Conservation (phyloP, 179 eudicot genomes). For the Dionaea muscipula region DNA sequence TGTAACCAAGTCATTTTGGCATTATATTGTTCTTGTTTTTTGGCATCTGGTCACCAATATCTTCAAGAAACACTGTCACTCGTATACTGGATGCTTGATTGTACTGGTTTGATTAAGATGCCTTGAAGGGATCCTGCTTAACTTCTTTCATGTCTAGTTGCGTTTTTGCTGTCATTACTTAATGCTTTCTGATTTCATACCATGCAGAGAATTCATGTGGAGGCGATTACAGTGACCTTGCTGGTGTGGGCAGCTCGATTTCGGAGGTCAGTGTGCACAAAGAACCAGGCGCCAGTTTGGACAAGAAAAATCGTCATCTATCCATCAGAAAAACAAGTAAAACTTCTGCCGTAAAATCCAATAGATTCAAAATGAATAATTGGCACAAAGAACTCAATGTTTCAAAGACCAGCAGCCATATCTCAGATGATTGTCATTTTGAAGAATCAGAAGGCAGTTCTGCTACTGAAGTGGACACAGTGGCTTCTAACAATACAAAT, state of each 20-base stretch:
- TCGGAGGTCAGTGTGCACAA: conserved; percentile 29
- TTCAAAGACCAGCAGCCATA: conserved; percentile 31
- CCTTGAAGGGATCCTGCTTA: not conserved
- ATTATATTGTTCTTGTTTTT: too few relatives aligned
- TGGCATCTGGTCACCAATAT: too few relatives aligned
- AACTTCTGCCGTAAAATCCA: conserved; percentile 22
- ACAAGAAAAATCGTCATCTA: conserved; percentile 32
- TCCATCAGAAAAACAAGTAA: conserved; percentile 32
- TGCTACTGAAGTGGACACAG: conserved; percentile 40
- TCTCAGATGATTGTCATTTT: conserved; percentile 22
- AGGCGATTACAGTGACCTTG: conserved; percentile 43
- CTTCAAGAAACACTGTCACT: too few relatives aligned
- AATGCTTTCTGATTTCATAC: conserved; percentile 3
- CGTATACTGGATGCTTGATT: not conserved
- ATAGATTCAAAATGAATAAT: conserved; percentile 31
- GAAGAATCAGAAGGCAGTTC: conserved; percentile 63
- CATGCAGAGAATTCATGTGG: conserved; percentile 45
- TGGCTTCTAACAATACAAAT: conserved; percentile 33
- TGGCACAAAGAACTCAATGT: conserved; percentile 62
- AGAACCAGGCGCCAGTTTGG: conserved; percentile 26
- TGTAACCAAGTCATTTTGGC: too few relatives aligned
- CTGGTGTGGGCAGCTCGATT: conserved; percentile 40
- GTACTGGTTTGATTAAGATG: not conserved
- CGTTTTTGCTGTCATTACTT: not conserved
- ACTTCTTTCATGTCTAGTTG: not conserved